A percentile compares a stretch with the other conserved stretches of the same genome.
Conservation (phyloP, 1,139 yeast genomes). For the Geotrichum reessii region DNA sequence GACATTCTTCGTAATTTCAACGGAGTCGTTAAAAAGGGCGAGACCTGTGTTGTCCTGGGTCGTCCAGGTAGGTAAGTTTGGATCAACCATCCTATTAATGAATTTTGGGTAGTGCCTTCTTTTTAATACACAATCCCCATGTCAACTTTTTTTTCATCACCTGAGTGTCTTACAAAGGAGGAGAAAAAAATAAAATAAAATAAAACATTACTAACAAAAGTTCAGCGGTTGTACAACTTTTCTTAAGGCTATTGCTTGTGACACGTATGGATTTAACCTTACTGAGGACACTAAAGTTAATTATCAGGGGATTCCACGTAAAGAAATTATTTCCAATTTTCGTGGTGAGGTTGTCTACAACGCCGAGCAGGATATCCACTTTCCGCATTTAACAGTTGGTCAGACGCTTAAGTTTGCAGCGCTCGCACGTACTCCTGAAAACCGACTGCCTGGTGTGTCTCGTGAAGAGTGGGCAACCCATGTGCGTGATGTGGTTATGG, state of each 20-base stretch:
- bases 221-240: slow-evolving; percentile 65
- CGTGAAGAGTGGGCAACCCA: slow-evolving; percentile 56
- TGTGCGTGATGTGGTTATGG: slow-evolving; percentile 63
- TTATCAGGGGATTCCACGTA: slow-evolving; percentile 51
- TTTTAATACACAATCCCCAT: no score
- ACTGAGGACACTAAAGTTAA: slow-evolving; percentile 44
- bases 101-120: no score
- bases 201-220: neutral
- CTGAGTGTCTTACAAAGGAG: no score
- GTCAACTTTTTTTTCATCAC: no score
- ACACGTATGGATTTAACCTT: slow-evolving; percentile 65
- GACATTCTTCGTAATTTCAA: slow-evolving; percentile 65
- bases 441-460: slow-evolving; percentile 55
- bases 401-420: slow-evolving; percentile 65
- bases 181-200: neutral
- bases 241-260: slow-evolving; percentile 60
- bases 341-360: slow-evolving; percentile 69
- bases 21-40: slow-evolving; percentile 63
- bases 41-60: slow-evolving; percentile 68
- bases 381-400: slow-evolving; percentile 68
- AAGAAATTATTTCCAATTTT: slow-evolving; percentile 45
- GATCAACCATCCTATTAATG: no score
- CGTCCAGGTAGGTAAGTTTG: slow-evolving; percentile 53
- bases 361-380: slow-evolving; percentile 66
- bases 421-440: slow-evolving; percentile 58